These are phyloP conservation scores for Eucalyptus albens DNA, from an alignment of 345 rosid genomes.

Conservation along the genomic window DNA sequence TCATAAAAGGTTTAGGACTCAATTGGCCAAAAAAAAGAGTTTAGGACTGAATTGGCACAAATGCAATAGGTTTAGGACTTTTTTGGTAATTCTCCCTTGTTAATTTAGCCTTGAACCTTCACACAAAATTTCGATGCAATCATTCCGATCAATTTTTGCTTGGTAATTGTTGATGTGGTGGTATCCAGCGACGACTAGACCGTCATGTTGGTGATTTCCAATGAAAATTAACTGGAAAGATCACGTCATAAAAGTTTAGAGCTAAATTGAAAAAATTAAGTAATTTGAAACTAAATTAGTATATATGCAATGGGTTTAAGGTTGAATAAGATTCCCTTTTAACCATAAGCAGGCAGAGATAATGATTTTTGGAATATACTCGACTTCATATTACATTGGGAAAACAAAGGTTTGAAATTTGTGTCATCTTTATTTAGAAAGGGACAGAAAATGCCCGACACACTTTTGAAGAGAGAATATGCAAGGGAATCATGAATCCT, in stretches of 20 bases:
- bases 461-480: neutral
- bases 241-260: neutral
- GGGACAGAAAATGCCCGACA: neutral
- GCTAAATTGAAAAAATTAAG: neutral
- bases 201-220: fast-evolving
- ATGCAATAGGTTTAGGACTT: too few relatives aligned
- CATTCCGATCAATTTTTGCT: neutral
- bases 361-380: neutral
- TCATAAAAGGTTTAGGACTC: too few relatives aligned
- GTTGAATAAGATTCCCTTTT: neutral
- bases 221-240: fast-evolving
- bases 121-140: neutral
- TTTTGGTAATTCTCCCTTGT: too few relatives aligned
- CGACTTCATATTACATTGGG: neutral
- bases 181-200: fast-evolving
- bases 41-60: too few relatives aligned
- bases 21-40: too few relatives aligned
- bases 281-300: neutral
- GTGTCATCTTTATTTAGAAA: neutral
- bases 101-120: neutral
- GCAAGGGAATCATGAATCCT: neutral
- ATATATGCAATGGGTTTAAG: neutral
- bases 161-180: neutral
- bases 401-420: neutral
- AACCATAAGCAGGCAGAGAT: neutral